Conservation (phyloP, 768 basidiomycete species). For the Russula emetica region DNA sequence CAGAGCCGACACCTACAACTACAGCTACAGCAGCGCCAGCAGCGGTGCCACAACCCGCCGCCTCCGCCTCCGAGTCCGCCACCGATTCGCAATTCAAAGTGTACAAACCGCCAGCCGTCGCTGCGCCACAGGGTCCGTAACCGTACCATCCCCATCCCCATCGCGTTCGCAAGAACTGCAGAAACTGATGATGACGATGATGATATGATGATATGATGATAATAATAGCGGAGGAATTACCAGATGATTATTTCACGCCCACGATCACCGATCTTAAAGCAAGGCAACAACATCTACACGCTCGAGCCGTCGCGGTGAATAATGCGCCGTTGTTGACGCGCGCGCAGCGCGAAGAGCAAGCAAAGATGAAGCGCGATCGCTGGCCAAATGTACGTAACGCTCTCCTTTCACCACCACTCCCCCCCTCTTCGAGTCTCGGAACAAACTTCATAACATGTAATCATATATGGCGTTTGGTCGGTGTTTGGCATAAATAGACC, state of each 20-base stretch:
- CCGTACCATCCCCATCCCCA: too few relatives aligned
- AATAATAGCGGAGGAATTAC: constrained; percentile 39
- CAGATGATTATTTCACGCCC: constrained; percentile 72
- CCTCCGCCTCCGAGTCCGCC: too few relatives aligned
- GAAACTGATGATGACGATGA: neutral
- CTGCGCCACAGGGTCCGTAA: constrained; percentile 13
- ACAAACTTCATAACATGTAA: too few relatives aligned
- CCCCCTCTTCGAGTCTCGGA: too few relatives aligned
- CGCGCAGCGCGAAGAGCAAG: constrained; percentile 56
- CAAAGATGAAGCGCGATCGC: constrained; percentile 54
- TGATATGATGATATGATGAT: too few relatives aligned
- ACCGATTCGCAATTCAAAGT: constrained; percentile 15
- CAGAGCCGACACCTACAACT: neutral
- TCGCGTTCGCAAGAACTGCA: neutral
- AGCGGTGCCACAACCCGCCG: too few relatives aligned
- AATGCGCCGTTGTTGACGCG: constrained; percentile 71
- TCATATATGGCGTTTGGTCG: too few relatives aligned
- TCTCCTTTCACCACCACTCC: too few relatives aligned
- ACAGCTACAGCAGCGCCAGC: too few relatives aligned
- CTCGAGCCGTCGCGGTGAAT: constrained; percentile 55
- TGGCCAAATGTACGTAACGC: constrained; percentile 59
- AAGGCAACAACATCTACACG: constrained; percentile 58
- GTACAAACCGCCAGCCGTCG: constrained; percentile 17
- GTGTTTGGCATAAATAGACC: constrained; percentile 46
- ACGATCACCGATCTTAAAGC: constrained; percentile 66